Evolutionary conservation across 2,329 filamentous ascomycete genomes (phyloP).

Genomic region (Monilinia fructigena): DNA sequence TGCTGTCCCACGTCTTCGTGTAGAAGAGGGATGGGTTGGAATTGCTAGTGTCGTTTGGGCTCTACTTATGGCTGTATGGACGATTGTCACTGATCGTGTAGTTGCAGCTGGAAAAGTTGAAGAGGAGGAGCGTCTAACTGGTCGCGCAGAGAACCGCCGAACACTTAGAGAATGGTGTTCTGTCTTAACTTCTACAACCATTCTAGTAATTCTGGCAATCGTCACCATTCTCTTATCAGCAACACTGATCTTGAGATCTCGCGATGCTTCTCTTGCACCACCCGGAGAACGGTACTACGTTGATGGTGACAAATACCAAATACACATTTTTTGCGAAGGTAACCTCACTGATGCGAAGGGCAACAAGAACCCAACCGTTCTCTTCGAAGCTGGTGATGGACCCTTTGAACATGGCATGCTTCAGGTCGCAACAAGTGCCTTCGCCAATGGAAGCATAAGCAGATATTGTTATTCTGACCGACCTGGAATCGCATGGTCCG

Average conservation of each 20-base stretch:
- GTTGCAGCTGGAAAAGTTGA: conserved; percentile 91
- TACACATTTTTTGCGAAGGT: conserved; percentile 85
- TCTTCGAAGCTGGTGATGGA: conserved; percentile 80
- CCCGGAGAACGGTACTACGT: conserved; percentile 78
- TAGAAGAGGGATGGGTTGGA: conserved; percentile 91
- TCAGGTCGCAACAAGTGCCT: conserved; percentile 72
- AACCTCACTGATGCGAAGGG: conserved; percentile 59
- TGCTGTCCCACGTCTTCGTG: conserved; percentile 68
- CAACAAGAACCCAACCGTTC: conserved; percentile 68
- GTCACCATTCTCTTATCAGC: conserved; percentile 74
- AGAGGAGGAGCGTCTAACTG: conserved; percentile 89
- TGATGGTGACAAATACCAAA: conserved; percentile 77
- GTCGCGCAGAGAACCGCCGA: conserved; percentile 79
- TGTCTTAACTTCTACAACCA: conserved; percentile 71
- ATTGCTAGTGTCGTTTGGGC: conserved; percentile 83
- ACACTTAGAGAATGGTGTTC: conserved; percentile 81
- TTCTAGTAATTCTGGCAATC: conserved; percentile 66
- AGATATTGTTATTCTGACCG: conserved; percentile 96
- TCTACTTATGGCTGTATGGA: conserved; percentile 74
- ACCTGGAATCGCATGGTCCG: conserved; percentile 83
- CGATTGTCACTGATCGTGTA: conserved; percentile 72
- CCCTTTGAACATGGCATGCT: conserved; percentile 78
- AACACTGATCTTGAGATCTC: conserved; percentile 74
- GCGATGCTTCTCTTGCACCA: conserved; percentile 71
- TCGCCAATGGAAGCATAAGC: conserved; percentile 76